Conservation (phyloP, 805 yeast genomes). For the Lipomyces oligophaga region DNA sequence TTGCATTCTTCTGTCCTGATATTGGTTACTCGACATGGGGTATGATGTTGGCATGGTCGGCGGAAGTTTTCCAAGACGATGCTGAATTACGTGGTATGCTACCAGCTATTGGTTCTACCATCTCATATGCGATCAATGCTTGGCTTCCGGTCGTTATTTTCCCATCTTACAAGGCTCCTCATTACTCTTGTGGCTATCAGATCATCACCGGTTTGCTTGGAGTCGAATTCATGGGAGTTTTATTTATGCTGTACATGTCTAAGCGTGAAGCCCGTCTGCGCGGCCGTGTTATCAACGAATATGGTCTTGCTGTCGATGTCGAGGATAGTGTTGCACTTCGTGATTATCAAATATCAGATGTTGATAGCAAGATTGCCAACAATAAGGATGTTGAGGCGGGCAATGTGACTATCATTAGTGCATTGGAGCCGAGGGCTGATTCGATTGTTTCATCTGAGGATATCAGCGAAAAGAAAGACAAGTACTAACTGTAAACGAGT, state of each 20-base stretch:
- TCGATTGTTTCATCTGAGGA: no score
- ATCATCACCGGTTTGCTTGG: conserved; percentile 30
- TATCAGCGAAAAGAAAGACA: neutral
- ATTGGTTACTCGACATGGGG: conserved; percentile 24
- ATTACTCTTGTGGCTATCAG: conserved; percentile 38
- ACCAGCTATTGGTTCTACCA: conserved; percentile 37
- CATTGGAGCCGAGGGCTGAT: neutral
- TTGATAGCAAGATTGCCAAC: neutral
- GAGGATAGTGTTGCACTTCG: conserved; percentile 12
- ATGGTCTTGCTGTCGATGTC: conserved; percentile 22
- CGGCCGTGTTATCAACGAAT: conserved; percentile 20
- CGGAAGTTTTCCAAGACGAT: conserved; percentile 33
- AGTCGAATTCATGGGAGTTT: conserved; percentile 17
- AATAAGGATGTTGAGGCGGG: neutral
- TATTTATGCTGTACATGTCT: conserved; percentile 20
- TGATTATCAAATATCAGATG: neutral
- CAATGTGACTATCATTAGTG: neutral
- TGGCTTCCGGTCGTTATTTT: conserved; percentile 39
- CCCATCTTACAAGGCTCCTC: conserved; percentile 39
- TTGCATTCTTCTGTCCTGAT: conserved; percentile 26
- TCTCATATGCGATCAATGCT: conserved; percentile 38
- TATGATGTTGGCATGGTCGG: conserved; percentile 34
- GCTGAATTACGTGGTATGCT: conserved; percentile 34
- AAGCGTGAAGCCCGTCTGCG: conserved; percentile 13
- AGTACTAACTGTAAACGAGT: no score